phyloP scores from a whole-genome alignment of 305 asterid genomes.

The Solanum hybrid region DNA sequence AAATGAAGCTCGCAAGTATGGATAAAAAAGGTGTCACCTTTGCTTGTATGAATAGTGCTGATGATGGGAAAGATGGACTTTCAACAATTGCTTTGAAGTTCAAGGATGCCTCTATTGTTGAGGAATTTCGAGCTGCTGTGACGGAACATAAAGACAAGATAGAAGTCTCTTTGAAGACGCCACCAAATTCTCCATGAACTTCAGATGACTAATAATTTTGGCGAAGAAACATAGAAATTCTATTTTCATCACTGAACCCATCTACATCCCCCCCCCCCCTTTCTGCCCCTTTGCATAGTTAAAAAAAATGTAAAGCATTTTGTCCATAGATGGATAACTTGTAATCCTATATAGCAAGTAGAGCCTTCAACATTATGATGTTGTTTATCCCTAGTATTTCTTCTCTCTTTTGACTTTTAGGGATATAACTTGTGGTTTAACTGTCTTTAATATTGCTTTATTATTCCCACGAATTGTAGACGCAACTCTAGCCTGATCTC shows the following conservation, averaged over 20 bases:
- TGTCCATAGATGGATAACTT: not conserved
- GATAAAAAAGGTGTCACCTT: slow-evolving; percentile 87
- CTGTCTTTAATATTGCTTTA: not conserved
- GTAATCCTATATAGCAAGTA: not conserved
- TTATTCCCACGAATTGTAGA: not conserved
- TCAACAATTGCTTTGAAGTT: slow-evolving; percentile 85
- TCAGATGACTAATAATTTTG: slow-evolving; percentile 24
- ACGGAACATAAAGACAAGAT: slow-evolving; percentile 34
- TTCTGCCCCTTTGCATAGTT: not conserved
- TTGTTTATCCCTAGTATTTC: not conserved
- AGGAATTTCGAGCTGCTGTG: slow-evolving; percentile 55
- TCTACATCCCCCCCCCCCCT: not conserved
- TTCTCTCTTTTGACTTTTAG: not conserved
- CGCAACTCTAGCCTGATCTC: not conserved
- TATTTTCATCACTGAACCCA: not conserved
- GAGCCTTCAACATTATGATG: not conserved
- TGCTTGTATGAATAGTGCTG: slow-evolving; percentile 73
- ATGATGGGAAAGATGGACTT: slow-evolving; percentile 58
- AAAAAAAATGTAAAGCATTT: not conserved
- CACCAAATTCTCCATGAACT: slow-evolving; percentile 72
- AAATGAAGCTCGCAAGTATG: slow-evolving; percentile 87
- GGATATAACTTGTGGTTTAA: not conserved
- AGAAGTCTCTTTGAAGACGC: slow-evolving; percentile 39
- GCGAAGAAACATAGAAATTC: not conserved
- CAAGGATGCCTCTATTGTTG: slow-evolving; percentile 57